Conservation (phyloP, 148 eudicot genomes). For the Camellia japonica region DNA sequence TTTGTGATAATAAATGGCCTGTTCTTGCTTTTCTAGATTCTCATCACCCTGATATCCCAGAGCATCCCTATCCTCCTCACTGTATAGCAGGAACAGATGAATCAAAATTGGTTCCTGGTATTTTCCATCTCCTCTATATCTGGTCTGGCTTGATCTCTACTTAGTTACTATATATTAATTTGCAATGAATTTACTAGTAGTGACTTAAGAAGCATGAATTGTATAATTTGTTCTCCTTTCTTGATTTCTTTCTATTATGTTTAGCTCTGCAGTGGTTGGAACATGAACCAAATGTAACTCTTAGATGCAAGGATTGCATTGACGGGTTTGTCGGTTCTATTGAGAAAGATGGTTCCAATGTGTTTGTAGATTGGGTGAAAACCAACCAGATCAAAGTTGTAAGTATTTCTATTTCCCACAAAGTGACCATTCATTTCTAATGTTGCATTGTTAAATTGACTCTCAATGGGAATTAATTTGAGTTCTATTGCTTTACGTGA, state of each 20-base stretch:
- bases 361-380: conserved; percentile 86
- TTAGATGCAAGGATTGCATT: conserved; percentile 82
- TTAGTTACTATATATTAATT: not conserved
- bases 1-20: conserved; percentile 74
- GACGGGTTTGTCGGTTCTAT: conserved; percentile 87
- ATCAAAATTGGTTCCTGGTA: conserved; percentile 82
- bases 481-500: not conserved
- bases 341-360: conserved; percentile 84
- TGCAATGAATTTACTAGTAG: not conserved
- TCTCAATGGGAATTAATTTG: not conserved
- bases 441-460: not conserved
- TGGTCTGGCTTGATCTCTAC: not conserved
- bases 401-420: conserved; percentile 25
- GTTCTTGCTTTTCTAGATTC: conserved; percentile 73
- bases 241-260: conserved; percentile 17
- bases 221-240: not conserved
- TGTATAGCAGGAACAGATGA: conserved; percentile 80
- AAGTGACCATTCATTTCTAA: not conserved
- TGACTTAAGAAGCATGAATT: not conserved
- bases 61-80: conserved; percentile 95
- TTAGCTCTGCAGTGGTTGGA: conserved; percentile 85
- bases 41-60: conserved; percentile 88
- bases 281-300: conserved; percentile 72
- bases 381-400: conserved; percentile 73
- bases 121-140: not conserved